Evolutionary conservation across 257 asterid species (phyloP), one percentile per base, ranked within the genome.

Genomic region (Rubia yunnanensis): DNA sequence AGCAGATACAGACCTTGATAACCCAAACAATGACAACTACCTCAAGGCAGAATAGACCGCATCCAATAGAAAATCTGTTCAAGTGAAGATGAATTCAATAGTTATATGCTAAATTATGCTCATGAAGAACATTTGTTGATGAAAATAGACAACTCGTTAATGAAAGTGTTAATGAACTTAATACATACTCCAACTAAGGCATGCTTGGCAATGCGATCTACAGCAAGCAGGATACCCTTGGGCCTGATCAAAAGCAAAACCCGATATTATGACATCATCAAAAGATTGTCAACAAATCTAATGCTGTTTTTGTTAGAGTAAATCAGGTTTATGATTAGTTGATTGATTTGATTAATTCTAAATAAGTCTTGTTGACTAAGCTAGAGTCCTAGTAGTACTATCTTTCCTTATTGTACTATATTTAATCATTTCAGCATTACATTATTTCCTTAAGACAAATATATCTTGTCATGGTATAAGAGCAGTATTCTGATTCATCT

Each of bases 161-260:
- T n/a, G n/a, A n/a, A n/a, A n/a, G n/a, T n/a, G n/a, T 3, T 44
- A 30, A 49, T 28, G 53, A 57, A 9, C 50, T 48, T 39, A 17
- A 31, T 72, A 79, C 86, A 83, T 84, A 92, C 99, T 92, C 99
- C 99, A 60, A 94, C 97, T 63, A 94, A 72, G 24, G 75, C 76
- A 18, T 90, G 84, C 41, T 78, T 64, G 81, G 96, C 82, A 7
- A 94, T 69, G 77, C 88, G 94, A 79, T 94, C 97, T 46, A 94
- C 79, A 22, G 99, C 99, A 44, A 97, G 95, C 66, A 94, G 84
- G 78, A 90, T 90, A 77, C 99, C 97, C n/a, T n/a, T n/a, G n/a
- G n/a, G n/a, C 72, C 97, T 94, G 92, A 77, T 74, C 22, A 73
- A 55, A 72, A 64, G 60, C 36, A 72, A 52, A 64, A n/a, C 52